These are phyloP conservation scores for Helotiales sp. DNA, from an alignment of 2,329 filamentous ascomycete genomes.

Conservation along the genomic window DNA sequence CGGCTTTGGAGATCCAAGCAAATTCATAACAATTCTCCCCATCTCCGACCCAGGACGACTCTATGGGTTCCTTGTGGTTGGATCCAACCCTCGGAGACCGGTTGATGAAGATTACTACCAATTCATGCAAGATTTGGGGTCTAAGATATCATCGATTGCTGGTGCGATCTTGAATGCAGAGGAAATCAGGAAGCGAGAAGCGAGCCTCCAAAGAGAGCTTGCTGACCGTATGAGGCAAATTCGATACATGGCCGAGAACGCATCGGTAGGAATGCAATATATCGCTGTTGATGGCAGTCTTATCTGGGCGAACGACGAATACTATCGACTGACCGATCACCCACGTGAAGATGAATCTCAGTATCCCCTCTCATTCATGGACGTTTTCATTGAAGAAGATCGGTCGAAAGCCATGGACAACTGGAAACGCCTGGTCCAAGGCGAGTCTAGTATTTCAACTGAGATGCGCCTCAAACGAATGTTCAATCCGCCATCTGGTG, in stretches of 20 bases:
- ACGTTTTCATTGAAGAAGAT: constrained; percentile 35
- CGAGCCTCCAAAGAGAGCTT: constrained; percentile 31
- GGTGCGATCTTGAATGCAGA: constrained; percentile 33
- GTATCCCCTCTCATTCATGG: constrained; percentile 33
- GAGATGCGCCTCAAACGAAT: constrained; percentile 37
- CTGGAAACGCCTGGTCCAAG: constrained; percentile 33
- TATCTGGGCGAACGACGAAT: constrained; percentile 40
- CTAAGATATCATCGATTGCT: constrained; percentile 35
- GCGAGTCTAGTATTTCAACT: constrained; percentile 31
- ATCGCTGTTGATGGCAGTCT: constrained; percentile 34
- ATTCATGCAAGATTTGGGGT: constrained; percentile 37
- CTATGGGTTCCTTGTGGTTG: constrained; percentile 37
- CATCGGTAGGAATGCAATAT: constrained; percentile 39
- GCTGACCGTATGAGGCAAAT: constrained; percentile 33
- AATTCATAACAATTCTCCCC: constrained; percentile 34
- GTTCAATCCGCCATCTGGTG: constrained; percentile 37
- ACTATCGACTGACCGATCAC: constrained; percentile 35
- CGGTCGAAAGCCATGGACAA: constrained; percentile 21
- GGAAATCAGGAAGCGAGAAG: constrained; percentile 31
- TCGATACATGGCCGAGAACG: constrained; percentile 40
- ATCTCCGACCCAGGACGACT: constrained; percentile 26
- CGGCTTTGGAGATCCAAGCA: constrained; percentile 35
- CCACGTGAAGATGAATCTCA: constrained; percentile 22
- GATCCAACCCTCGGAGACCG: constrained; percentile 37
- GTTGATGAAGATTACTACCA: constrained; percentile 36